Evolutionary conservation across 2,329 filamentous ascomycete species (phyloP).

Genomic region (Diplocarpon rosae): DNA sequence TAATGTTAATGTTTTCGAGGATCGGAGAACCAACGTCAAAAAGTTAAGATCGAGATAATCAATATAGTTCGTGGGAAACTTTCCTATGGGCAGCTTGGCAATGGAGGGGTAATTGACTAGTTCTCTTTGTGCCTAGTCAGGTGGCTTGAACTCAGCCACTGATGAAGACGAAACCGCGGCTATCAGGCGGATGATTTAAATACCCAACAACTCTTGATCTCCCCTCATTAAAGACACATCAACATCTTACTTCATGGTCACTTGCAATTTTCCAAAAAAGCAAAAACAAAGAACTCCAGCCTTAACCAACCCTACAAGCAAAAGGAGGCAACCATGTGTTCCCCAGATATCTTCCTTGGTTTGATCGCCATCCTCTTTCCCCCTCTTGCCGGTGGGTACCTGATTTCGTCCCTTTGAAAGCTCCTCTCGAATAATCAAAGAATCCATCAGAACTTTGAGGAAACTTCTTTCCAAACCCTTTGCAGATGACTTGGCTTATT

Average conservation of each 20-base stretch:
- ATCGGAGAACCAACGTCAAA: neutral
- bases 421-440: neutral
- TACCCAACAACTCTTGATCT: neutral
- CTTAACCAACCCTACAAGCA: no score
- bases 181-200: constrained; percentile 7
- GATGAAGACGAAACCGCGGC: constrained; percentile 2
- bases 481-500: constrained; percentile 17
- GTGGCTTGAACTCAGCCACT: constrained; percentile 5
- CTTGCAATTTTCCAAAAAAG: neutral
- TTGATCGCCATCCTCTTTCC: constrained; percentile 55
- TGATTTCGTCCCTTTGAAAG: neutral
- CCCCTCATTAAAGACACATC: neutral
- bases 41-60: neutral
- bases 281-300: neutral
- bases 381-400: constrained; percentile 47
- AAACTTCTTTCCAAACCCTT: neutral
- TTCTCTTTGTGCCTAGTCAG: neutral
- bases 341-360: constrained; percentile 52
- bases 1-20: constrained; percentile 2
- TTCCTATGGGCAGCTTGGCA: neutral
- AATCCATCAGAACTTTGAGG: neutral
- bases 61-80: no score
- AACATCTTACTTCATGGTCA: neutral
- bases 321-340: constrained; percentile 37
- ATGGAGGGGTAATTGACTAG: constrained; percentile 4